Evolutionary conservation across 2,329 filamentous ascomycete genomes (phyloP).

Genomic region (Madurella mycetomatis): DNA sequence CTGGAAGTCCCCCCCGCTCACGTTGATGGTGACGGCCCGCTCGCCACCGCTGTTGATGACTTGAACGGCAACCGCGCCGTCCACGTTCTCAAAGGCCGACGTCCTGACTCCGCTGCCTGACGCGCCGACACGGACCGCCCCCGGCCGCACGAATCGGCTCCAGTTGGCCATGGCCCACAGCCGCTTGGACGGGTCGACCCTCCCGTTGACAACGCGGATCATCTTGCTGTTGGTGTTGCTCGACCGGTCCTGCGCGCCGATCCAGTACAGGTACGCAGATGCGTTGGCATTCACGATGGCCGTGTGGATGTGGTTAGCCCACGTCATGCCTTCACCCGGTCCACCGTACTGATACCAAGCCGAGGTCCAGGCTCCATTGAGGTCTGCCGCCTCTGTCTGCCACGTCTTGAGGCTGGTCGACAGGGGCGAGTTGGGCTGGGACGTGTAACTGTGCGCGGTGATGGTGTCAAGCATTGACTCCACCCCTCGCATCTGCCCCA

Average conservation of each 20-base stretch:
- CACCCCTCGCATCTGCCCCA: constrained; percentile 34
- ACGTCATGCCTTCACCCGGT: constrained; percentile 49
- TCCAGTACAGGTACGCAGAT: constrained; percentile 50
- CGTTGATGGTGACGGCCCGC: background rate
- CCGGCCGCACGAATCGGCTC: constrained; percentile 30
- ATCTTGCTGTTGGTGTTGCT: constrained; percentile 29
- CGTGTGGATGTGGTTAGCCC: constrained; percentile 51
- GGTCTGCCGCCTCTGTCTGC: constrained; percentile 46
- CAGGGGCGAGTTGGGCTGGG: constrained; percentile 34
- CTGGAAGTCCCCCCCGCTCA: background rate
- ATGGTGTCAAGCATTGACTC: constrained; percentile 36
- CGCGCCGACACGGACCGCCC: constrained; percentile 26
- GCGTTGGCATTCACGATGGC: constrained; percentile 45
- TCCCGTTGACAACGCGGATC: constrained; percentile 23
- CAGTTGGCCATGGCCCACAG: constrained; percentile 31
- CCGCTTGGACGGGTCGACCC: constrained; percentile 26
- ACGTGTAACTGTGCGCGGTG: constrained; percentile 41
- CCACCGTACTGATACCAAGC: constrained; percentile 43
- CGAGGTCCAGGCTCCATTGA: constrained; percentile 36
- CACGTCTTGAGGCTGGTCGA: constrained; percentile 37
- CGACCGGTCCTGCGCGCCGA: constrained; percentile 26
- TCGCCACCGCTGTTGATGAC: constrained; percentile 28
- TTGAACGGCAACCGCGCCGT: constrained; percentile 30
- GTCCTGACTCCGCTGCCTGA: constrained; percentile 23
- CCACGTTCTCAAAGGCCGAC: constrained; percentile 31